Base-by-base conservation (phyloP, 805 yeast species). In the Yamadazyma kitorensis region DNA sequence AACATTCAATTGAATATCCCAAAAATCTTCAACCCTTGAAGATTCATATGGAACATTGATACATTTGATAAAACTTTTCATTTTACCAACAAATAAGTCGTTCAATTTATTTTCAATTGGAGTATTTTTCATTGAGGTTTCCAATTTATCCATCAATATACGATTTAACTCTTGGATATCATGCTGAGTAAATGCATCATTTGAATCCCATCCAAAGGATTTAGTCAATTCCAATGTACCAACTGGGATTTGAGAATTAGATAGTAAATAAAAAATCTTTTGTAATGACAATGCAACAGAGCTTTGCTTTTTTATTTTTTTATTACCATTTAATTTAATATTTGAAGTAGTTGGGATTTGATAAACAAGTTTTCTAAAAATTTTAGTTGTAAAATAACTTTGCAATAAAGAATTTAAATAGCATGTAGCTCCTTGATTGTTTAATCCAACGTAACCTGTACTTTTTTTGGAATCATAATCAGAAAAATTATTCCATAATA, bases 341-440 rank as follows among this genome's bases (percentile, higher is more conserved):
- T 31, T 40, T 12, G 44, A 34, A 17, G 76, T 78, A 0, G 96
- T 84, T 1, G 98, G 98, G 36, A 93, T 89, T 48, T 81, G 80
- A 54, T 86, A 91, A 2, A 93, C 98, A 37, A 88, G 76, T 49
- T 79, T 78, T 43, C 97, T 73, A 61, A 93, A 93, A 19, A 68
- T 65, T 43, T 78, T 79, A 0, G 98, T 93, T 52, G 86, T 86
- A 56, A 72, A 93, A 47, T 93, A 84, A 8, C 96, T 85, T 58
- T 93, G 98, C 34, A 93, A 61, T 39, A 93, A 69, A 0, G 98
- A 91, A 57, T 93, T 93, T 54, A 93, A 74, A 60, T 93, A 93
- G 58, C 99, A 93, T 0, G 99, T 93, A 2, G 99, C 99, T 43
- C 98, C 99, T 64, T 93, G 99, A 53, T 93, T 93, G 45, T 78